phyloP scores from a whole-genome alignment of 2,329 filamentous ascomycete species.

The Fusarium guadeloupense region DNA sequence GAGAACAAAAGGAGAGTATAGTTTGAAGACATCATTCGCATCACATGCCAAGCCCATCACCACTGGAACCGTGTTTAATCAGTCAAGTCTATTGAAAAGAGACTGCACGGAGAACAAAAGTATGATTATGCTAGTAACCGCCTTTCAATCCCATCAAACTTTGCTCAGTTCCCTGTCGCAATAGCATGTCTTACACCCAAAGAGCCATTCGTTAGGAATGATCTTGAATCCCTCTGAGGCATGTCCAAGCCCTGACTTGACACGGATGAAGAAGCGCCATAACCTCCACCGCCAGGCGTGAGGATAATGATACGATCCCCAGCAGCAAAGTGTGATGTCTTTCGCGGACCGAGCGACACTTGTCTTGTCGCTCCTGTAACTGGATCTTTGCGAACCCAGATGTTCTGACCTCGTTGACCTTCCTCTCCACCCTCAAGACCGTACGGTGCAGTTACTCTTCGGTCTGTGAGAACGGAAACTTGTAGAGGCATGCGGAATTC shows the following conservation, averaged over 20 bases:
- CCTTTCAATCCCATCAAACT: neutral
- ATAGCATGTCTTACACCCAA: conserved; percentile 33
- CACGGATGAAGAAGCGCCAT: conserved; percentile 7
- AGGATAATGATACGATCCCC: conserved; percentile 41
- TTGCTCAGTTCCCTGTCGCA: conserved; percentile 27
- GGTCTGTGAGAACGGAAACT: conserved; percentile 80
- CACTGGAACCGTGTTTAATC: no score
- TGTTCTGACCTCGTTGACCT: conserved; percentile 73
- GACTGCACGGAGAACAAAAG: no score
- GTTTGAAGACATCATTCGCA: no score
- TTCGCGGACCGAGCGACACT: conserved; percentile 37
- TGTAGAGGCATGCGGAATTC: conserved; percentile 83
- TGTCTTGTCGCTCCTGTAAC: conserved; percentile 47
- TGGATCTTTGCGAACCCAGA: conserved; percentile 64
- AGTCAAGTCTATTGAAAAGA: no score
- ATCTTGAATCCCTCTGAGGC: conserved; percentile 17
- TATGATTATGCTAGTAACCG: neutral
- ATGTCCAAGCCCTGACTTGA: neutral
- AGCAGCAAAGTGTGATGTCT: conserved; percentile 32
- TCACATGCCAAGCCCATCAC: no score
- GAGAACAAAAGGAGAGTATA: no score
- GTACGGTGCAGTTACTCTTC: conserved; percentile 79
- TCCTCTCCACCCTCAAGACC: conserved; percentile 77
- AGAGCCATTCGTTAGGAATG: conserved; percentile 32
- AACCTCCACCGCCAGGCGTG: conserved; percentile 44